Base-by-base conservation (phyloP, 139 green algal species). In the Bryopsis sp. region DNA sequence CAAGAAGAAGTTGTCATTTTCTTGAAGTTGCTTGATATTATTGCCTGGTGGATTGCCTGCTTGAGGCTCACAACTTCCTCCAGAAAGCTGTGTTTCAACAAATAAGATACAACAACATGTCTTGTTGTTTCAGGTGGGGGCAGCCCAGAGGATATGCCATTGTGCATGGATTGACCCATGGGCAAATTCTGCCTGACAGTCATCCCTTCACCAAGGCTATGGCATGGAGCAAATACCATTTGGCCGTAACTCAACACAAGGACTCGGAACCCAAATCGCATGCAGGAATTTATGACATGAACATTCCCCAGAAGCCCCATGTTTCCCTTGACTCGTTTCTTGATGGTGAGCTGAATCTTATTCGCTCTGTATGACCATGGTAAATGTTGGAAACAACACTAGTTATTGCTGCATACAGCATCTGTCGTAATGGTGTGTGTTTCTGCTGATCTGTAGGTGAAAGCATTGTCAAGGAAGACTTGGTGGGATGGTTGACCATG, bases 171-270 rank as follows among this genome's bases (percentile, higher is more conserved):
- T 58, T 48, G 39, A 76, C 71, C 2, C 64, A 46, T 19, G 8
- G 48, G 3, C 74, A 79, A 67, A 67, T 79, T 7, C 68, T 79
- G 37, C 74, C 74, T 3, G 58, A 75, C 34, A 58, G 1, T 39
- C 68, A 79, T 47, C 74, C 74, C 29, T 66, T 79, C 4, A 66
- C 61, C 5, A 70, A 70, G 47, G 71, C 39, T 29, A 67, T 34
- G 2, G 69, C 74, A 26, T 79, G 74, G 74, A 75, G 61, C n/a
- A 79, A 79, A 62, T 79, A 79, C 48, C 58, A 79, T 48, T 60
- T 79, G 37, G 74, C 74, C 24, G 74, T 79, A n/a, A 75, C 68
- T n/a, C 43, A 70, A 58, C 60, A 48, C 5, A 75, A 64, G 39
- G 74, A 79, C 11, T 29, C 65, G 2, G 74, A 79, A 67, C 35